Percentiles rank a stretch among this genome's conserved stretches.
phyloP scores from a whole-genome alignment of 805 yeast genomes.

The Candida chilensis region DNA sequence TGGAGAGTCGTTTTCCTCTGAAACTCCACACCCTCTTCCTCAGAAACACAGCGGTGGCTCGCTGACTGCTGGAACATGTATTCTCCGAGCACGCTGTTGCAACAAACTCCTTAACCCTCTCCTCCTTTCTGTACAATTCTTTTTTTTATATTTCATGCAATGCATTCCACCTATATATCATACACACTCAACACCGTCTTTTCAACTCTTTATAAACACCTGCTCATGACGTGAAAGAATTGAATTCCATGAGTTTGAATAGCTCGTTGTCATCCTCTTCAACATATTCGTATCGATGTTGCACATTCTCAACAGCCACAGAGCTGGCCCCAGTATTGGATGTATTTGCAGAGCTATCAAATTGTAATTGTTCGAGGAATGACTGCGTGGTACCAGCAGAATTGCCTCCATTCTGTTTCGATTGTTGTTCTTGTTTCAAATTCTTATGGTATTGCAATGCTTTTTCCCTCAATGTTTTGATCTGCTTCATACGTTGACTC shows the following conservation, averaged over 20 bases:
- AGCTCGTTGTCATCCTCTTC: slow-evolving; percentile 6
- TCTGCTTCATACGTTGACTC: slow-evolving; percentile 57
- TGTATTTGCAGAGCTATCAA: neutral
- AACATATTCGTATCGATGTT: slow-evolving; percentile 4
- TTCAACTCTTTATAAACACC: too few species aligned
- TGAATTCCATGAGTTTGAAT: slow-evolving; percentile 16
- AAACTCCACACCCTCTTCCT: too few species aligned
- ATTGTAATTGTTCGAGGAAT: slow-evolving; percentile 5
- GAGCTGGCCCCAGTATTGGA: neutral
- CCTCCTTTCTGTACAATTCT: too few species aligned
- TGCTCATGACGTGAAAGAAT: slow-evolving; percentile 15
- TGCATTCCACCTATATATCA: too few species aligned
- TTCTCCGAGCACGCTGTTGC: too few species aligned
- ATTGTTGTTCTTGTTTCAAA: slow-evolving; percentile 5
- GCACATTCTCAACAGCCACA: neutral
- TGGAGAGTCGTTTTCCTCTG: too few species aligned
- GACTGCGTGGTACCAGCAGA: slow-evolving; percentile 2
- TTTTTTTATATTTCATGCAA: too few species aligned
- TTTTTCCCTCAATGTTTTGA: slow-evolving; percentile 20
- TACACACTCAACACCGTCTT: too few species aligned
- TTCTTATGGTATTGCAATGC: slow-evolving; percentile 14
- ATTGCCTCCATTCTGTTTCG: neutral
- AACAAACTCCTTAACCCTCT: too few species aligned
- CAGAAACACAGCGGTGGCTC: too few species aligned
- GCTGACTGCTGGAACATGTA: too few species aligned